These are phyloP conservation scores for Cladosporium sp. DNA, from an alignment of 2,329 filamentous ascomycete genomes.

Conservation along the genomic window DNA sequence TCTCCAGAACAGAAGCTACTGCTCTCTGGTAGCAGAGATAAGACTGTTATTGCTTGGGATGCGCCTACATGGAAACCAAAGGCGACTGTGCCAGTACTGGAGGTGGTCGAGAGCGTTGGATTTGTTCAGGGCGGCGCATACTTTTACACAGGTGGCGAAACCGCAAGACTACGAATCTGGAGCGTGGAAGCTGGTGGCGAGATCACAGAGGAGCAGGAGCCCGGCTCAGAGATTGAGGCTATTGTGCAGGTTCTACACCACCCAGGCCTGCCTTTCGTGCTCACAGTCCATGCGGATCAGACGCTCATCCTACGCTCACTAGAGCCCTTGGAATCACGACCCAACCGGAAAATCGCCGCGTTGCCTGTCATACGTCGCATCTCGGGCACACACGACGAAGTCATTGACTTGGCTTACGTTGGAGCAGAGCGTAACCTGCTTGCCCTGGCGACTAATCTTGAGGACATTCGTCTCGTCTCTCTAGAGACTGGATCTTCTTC, in stretches of 20 bases:
- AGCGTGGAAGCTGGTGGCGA: conserved; percentile 74
- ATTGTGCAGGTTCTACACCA: conserved; percentile 73
- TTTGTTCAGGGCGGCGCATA: conserved; percentile 71
- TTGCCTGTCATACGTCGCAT: conserved; percentile 71
- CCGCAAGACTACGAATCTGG: conserved; percentile 82
- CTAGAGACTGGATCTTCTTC: conserved; percentile 28
- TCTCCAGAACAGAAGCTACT: conserved; percentile 72
- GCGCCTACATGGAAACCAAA: conserved; percentile 78
- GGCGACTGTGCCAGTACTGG: conserved; percentile 78
- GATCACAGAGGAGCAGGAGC: conserved; percentile 71
- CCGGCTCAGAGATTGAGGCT: conserved; percentile 60
- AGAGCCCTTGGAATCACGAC: conserved; percentile 41
- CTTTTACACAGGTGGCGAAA: conserved; percentile 82
- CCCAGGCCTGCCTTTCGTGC: conserved; percentile 64
- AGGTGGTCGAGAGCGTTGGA: conserved; percentile 80
- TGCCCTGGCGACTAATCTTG: conserved; percentile 90
- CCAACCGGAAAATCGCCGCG: conserved; percentile 35
- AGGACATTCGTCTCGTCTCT: conserved; percentile 86
- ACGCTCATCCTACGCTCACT: conserved; percentile 75
- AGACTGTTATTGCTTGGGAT: conserved; percentile 93
- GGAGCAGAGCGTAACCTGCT: conserved; percentile 77
- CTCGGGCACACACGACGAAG: conserved; percentile 95
- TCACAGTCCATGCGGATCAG: conserved; percentile 87
- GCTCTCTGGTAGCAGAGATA: conserved; percentile 85
- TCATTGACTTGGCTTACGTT: conserved; percentile 90